Percentiles rank a stretch among this genome's conserved stretches.
Conservation (phyloP, 2,329 filamentous ascomycete species). For the Sclerotinia nivalis region DNA sequence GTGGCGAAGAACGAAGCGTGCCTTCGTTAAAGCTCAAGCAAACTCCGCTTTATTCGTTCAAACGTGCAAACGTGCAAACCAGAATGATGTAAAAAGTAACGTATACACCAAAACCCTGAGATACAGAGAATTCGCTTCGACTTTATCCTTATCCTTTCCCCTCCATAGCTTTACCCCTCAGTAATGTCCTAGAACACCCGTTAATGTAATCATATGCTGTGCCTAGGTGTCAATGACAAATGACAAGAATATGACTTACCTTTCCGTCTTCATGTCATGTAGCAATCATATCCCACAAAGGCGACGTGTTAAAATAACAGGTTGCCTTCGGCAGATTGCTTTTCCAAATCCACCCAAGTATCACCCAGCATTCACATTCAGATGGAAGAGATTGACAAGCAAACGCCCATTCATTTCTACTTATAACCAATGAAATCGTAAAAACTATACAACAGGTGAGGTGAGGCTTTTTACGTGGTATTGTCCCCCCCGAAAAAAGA, state of each 20-base stretch:
- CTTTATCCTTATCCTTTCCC: constrained; percentile 16
- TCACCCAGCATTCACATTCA: constrained; percentile 26
- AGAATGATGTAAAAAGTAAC: constrained; percentile 15
- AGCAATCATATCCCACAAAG: constrained; percentile 26
- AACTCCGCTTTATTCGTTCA: background rate
- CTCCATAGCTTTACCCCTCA: constrained; percentile 10
- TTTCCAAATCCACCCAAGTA: constrained; percentile 19
- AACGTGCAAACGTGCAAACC: background rate
- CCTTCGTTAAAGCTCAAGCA: background rate
- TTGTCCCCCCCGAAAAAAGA: constrained; percentile 29
- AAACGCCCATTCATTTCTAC: constrained; percentile 33
- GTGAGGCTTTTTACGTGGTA: constrained; percentile 27
- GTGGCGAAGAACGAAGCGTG: background rate
- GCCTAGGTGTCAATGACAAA: constrained; percentile 10
- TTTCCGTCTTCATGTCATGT: constrained; percentile 33
- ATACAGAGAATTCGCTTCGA: constrained; percentile 13
- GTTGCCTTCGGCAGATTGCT: constrained; percentile 26
- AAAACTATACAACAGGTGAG: constrained; percentile 32
- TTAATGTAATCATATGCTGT: constrained; percentile 17
- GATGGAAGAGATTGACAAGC: constrained; percentile 28
- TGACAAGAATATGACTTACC: constrained; percentile 28
- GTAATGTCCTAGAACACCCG: constrained; percentile 10
- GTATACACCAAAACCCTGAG: constrained; percentile 4
- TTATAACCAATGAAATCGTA: constrained; percentile 29
- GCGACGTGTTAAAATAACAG: constrained; percentile 28